phyloP scores from a whole-genome alignment of 1,139 yeast genomes.

The Candida albicans region DNA sequence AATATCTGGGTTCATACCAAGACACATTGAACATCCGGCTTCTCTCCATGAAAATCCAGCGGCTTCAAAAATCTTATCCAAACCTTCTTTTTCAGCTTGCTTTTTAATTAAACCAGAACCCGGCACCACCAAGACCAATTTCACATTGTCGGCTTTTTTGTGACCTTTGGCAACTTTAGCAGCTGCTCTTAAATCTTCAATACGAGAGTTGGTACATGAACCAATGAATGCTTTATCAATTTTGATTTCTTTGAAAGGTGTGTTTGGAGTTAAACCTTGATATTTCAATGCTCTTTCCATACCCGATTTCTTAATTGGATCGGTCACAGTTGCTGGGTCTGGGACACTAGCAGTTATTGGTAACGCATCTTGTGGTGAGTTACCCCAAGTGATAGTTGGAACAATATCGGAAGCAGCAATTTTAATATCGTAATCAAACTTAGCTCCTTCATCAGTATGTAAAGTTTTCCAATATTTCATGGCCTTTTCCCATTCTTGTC shows the following conservation, averaged over 20 bases:
- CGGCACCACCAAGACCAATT: slow-evolving; percentile 88
- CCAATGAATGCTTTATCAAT: slow-evolving; percentile 96
- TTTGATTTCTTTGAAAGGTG: slow-evolving; percentile 68
- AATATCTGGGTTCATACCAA: slow-evolving; percentile 99
- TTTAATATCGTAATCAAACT: slow-evolving; percentile 78
- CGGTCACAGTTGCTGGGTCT: slow-evolving; percentile 71
- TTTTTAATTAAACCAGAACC: slow-evolving; percentile 93
- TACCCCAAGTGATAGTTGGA: slow-evolving; percentile 99
- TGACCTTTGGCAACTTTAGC: slow-evolving; percentile 92
- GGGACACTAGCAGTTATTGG: slow-evolving; percentile 92
- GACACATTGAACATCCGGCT: slow-evolving; percentile 99
- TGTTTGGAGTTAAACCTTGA: slow-evolving; percentile 87
- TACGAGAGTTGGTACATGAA: slow-evolving; percentile 96
- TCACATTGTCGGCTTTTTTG: slow-evolving; percentile 78
- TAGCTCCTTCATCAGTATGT: slow-evolving; percentile 84
- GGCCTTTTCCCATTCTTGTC: slow-evolving; percentile 94
- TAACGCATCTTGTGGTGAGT: slow-evolving; percentile 97
- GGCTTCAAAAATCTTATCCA: slow-evolving; percentile 82
- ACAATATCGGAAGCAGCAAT: slow-evolving; percentile 83
- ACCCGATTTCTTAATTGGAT: slow-evolving; percentile 77
- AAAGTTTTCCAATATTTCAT: slow-evolving; percentile 86
- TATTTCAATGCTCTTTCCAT: slow-evolving; percentile 88
- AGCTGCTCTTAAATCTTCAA: slow-evolving; percentile 94
- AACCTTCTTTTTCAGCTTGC: slow-evolving; percentile 94
- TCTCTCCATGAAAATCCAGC: slow-evolving; percentile 99